Base-by-base conservation (phyloP, 73 alveolate genomes). In the Blepharisma japonicum region DNA sequence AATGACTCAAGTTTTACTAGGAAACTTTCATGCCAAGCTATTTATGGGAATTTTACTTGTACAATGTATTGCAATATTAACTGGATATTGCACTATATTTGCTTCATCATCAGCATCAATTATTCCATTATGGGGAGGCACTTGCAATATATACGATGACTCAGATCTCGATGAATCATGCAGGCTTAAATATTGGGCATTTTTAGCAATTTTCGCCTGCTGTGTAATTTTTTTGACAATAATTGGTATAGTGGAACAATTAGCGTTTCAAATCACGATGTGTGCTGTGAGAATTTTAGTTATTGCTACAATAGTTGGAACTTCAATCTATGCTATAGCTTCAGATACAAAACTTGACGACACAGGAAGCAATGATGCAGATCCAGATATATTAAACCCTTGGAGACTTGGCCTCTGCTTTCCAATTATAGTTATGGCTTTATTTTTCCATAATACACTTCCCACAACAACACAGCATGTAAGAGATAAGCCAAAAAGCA, bases 111-210 rank as follows among this genome's bases (percentile, higher is more conserved):
- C 23, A 25, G 74, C 74, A 18, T 61, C 74, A 25, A 61, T 39
- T 20, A 25, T 61, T 14, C 74, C 74, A 39, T 14, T 61, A 14
- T 61, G 14, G n/a, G 74, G 74, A 25, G 11, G 18, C 23, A 25
- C 46, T 25, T 61, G 74, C 74, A 61, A 61, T 61, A 25, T 61
- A 0, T 61, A 61, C 23, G 74, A 61, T 18, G 74, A 61, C 23
- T 14, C 50, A 9, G 46, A 61, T 9, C 23, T 61, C 5, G 48
- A 14, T 2, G 74, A 61, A 14, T n/a, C 14, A 14, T 61, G 74
- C 4, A 14, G 74, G 74, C 2, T 8, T 8, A 61, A 20, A 14
- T 61, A 61, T 61, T 61, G 74, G 74, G 39, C 23, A 14, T 61
- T 14, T 61, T 18, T 61, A 39, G 14, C 23, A 14, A 25, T 61